These are phyloP conservation scores for Neurospora sp. DNA, from an alignment of 495 filamentous ascomycete genomes.

Conservation along the genomic window DNA sequence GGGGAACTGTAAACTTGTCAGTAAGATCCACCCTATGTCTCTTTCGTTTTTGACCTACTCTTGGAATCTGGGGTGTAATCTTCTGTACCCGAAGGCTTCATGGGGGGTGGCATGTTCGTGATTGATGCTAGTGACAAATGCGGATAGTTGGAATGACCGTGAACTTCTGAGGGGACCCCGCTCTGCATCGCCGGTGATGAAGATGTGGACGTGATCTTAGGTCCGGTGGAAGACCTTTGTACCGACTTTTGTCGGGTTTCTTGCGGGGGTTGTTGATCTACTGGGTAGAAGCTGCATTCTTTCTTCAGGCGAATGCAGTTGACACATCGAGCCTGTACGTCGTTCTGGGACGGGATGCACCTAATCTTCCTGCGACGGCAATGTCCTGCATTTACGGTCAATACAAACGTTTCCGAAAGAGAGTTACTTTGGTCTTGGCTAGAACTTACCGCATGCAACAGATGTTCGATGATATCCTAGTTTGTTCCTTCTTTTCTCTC, in stretches of 20 bases:
- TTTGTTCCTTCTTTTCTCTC: conserved; percentile 90
- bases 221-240: conserved; percentile 27
- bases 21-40: conserved; percentile 2
- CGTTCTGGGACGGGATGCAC: conserved; percentile 71
- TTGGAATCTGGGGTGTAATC: conserved; percentile 28
- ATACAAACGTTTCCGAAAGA: background rate
- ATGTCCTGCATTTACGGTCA: conserved; percentile 50
- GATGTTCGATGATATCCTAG: conserved; percentile 95
- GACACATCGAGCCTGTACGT: conserved; percentile 75
- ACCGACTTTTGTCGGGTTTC: conserved; percentile 28
- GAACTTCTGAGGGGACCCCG: conserved; percentile 33
- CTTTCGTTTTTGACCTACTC: conserved; percentile 24
- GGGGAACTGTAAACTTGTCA: conserved; percentile 27
- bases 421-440: background rate
- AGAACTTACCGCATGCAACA: conserved; percentile 86
- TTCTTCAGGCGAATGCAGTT: conserved; percentile 96
- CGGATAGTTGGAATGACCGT: conserved; percentile 32
- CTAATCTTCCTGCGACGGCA: conserved; percentile 93
- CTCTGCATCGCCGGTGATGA: conserved; percentile 40
- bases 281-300: conserved; percentile 89
- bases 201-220: conserved; percentile 35
- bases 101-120: conserved; percentile 38
- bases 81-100: conserved; percentile 29
- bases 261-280: conserved; percentile 68
- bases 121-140: conserved; percentile 39